Percentiles rank a stretch among this genome's conserved stretches.
Conservation (phyloP, 805 yeast genomes). For the Candida sonorensis region DNA sequence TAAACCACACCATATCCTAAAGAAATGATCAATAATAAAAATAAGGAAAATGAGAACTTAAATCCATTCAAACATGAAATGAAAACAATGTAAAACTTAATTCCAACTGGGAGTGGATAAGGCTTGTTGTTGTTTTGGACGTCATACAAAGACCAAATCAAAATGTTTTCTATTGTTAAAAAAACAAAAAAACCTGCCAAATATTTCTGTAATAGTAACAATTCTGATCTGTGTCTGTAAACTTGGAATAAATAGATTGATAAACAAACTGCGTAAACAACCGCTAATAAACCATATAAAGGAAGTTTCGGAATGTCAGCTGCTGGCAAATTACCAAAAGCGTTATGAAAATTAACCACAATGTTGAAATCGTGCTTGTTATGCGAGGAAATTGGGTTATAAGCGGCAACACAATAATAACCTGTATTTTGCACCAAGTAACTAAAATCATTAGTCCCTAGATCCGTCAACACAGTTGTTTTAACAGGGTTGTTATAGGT, state of each 20-base stretch:
- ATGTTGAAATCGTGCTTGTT: constrained; percentile 43
- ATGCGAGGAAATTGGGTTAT: constrained; percentile 31
- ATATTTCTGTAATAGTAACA: constrained; percentile 85
- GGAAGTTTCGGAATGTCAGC: constrained; percentile 88
- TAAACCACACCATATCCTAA: constrained; percentile 93
- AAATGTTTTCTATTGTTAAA: constrained; percentile 75
- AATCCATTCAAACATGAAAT: constrained; percentile 74
- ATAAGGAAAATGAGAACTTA: constrained; percentile 82
- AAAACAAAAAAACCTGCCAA: constrained; percentile 79
- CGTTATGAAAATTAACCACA: constrained; percentile 77
- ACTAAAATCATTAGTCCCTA: constrained; percentile 53
- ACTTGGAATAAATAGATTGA: constrained; percentile 82
- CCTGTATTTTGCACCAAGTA: constrained; percentile 75
- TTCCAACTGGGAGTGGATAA: constrained; percentile 32
- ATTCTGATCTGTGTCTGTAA: constrained; percentile 77
- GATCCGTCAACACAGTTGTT: constrained; percentile 46
- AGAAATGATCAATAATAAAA: constrained; percentile 75
- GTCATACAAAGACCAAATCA: constrained; percentile 90
- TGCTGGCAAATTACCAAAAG: constrained; percentile 86
- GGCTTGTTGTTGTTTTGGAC: constrained; percentile 52
- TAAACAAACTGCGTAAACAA: constrained; percentile 75
- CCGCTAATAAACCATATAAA: constrained; percentile 77
- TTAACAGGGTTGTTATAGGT: constrained; percentile 45
- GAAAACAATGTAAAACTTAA: constrained; percentile 69
- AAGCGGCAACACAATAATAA: constrained; percentile 84